Conservation (phyloP, 768 basidiomycete genomes). For the Leccinum rimulosum region DNA sequence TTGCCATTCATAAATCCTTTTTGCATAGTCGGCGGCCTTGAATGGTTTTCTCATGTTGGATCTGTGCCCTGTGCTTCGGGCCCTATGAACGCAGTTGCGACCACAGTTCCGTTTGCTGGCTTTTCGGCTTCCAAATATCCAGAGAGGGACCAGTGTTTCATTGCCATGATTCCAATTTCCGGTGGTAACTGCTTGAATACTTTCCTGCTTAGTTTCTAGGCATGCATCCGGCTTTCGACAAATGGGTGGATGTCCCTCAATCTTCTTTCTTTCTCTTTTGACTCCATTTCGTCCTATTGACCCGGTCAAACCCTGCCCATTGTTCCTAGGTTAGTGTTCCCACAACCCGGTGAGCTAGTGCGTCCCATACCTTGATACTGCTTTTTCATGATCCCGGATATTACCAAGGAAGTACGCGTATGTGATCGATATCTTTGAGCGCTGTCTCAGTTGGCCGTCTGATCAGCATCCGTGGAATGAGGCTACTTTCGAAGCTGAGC, state of each 20-base stretch:
- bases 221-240: not conserved
- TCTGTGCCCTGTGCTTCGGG: not conserved
- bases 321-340: too few relatives aligned
- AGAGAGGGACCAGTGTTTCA: not conserved
- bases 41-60: not conserved
- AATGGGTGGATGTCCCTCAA: conserved; percentile 4
- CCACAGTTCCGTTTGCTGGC: not conserved
- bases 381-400: conserved; percentile 1
- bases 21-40: not conserved
- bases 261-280: not conserved
- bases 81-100: not conserved
- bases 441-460: not conserved
- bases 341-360: too few relatives aligned
- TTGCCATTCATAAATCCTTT: not conserved
- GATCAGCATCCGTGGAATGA: not conserved
- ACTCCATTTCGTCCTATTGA: too few relatives aligned
- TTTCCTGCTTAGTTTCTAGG: conserved; percentile 14
- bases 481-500: conserved; percentile 6
- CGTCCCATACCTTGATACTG: not conserved
- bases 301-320: too few relatives aligned
- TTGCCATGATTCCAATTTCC: too few relatives aligned
- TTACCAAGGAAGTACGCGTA: conserved; percentile 4
- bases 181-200: not conserved
- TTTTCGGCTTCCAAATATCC: not conserved
- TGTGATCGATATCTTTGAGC: not conserved